A percentile compares a stretch with the other conserved stretches of the same genome.
Evolutionary conservation across 2,329 filamentous ascomycete genomes (phyloP).

Genomic region (Nemania diffusa): DNA sequence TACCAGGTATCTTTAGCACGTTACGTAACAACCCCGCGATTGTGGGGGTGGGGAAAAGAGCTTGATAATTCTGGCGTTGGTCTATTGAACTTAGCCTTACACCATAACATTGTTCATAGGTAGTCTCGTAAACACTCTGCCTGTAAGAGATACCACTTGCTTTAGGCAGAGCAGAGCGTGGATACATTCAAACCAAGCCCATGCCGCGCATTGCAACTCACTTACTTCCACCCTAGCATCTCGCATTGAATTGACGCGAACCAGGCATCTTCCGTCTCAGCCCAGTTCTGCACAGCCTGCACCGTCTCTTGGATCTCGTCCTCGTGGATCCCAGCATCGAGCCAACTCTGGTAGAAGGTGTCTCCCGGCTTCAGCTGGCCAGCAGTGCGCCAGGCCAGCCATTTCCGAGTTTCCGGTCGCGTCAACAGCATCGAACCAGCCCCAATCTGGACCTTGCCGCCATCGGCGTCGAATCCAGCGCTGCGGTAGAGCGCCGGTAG

Average conservation of each 20-base stretch:
- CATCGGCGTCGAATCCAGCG: slow-evolving; percentile 48
- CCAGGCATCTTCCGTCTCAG: slow-evolving; percentile 53
- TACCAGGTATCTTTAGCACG: too few relatives aligned
- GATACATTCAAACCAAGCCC: too few relatives aligned
- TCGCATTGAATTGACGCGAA: slow-evolving; percentile 51
- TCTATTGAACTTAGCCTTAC: slow-evolving; percentile 26
- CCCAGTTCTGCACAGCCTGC: slow-evolving; percentile 49
- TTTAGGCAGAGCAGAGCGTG: too few relatives aligned
- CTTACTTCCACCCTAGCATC: slow-evolving; percentile 57
- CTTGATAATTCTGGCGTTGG: slow-evolving; percentile 15
- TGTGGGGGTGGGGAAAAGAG: too few relatives aligned
- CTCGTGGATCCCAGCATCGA: slow-evolving; percentile 50
- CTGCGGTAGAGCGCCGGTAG: slow-evolving; percentile 49
- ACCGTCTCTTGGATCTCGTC: slow-evolving; percentile 51
- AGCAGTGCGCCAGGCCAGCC: slow-evolving; percentile 43
- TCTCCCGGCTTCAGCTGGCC: slow-evolving; percentile 47
- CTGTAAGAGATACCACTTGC: neutral
- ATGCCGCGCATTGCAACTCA: slow-evolving; percentile 34
- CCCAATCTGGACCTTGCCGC: slow-evolving; percentile 43
- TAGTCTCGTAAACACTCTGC: neutral
- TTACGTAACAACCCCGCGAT: too few relatives aligned
- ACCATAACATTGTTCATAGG: neutral
- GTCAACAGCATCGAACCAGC: slow-evolving; percentile 46
- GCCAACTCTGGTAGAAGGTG: slow-evolving; percentile 51
- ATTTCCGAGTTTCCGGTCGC: slow-evolving; percentile 44